These are phyloP conservation scores for Polyplosphaeria fusca DNA, from an alignment of 495 filamentous ascomycete genomes.

Conservation along the genomic window DNA sequence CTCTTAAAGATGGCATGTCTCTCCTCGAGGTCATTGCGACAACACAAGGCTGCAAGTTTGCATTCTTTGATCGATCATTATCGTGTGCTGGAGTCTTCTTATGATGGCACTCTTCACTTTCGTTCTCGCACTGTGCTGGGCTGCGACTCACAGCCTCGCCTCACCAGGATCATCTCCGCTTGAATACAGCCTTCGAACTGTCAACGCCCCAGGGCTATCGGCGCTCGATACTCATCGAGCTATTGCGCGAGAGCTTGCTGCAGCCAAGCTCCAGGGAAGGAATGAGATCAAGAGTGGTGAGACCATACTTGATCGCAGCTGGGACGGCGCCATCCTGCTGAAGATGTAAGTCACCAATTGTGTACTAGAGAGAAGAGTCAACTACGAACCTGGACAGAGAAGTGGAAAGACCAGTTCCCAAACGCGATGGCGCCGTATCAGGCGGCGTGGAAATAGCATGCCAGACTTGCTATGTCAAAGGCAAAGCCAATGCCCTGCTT, in stretches of 20 bases:
- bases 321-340: conserved; percentile 17
- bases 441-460: conserved; percentile 45
- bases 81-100: background rate
- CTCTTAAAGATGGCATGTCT: too few species aligned
- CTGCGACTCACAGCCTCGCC: conserved; percentile 7
- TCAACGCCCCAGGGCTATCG: conserved; percentile 13
- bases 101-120: background rate
- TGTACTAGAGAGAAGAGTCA: background rate
- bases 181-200: background rate
- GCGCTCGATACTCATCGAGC: conserved; percentile 3
- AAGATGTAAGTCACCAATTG: conserved; percentile 4
- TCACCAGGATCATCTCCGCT: background rate
- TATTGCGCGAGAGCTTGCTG: conserved; percentile 6
- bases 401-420: background rate
- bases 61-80: too few species aligned
- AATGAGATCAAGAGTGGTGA: background rate
- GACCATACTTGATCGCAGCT: conserved; percentile 11
- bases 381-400: background rate
- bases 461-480: conserved; percentile 53
- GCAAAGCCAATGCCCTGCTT: conserved; percentile 44
- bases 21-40: too few species aligned
- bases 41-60: too few species aligned
- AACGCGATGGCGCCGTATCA: background rate
- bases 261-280: background rate
- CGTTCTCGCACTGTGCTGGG: too few species aligned